These are phyloP conservation scores for Rhizophora apiculata DNA, from an alignment of 345 rosid genomes.

Conservation along the genomic window DNA sequence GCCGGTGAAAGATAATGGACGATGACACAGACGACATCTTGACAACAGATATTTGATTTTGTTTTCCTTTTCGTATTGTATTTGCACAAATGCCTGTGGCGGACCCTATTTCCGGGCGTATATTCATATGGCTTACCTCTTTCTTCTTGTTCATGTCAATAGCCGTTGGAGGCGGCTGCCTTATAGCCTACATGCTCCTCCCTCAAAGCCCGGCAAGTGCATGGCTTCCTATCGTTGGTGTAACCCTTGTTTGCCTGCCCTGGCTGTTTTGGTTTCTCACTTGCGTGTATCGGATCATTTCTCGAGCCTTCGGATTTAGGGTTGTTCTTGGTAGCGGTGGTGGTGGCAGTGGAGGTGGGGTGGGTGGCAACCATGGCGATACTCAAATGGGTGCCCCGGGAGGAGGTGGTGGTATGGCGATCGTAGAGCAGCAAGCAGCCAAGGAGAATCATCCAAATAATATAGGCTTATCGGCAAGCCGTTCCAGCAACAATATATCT, in stretches of 20 bases:
- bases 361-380: not conserved
- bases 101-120: conserved; percentile 60
- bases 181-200: conserved; percentile 43
- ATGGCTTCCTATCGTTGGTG: conserved; percentile 61
- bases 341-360: conserved; percentile 10
- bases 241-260: conserved; percentile 64
- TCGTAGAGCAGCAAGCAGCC: not conserved
- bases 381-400: not conserved
- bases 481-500: conserved; percentile 12
- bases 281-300: conserved; percentile 52
- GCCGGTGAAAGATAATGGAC: conserved; percentile 16
- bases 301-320: conserved; percentile 58
- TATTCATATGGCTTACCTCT: conserved; percentile 57
- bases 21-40: conserved; percentile 16
- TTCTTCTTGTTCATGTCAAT: conserved; percentile 42
- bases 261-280: conserved; percentile 78
- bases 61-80: not conserved
- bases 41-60: not conserved
- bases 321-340: conserved; percentile 35
- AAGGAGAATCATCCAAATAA: not conserved
- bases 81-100: conserved; percentile 54
- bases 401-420: conserved; percentile 3
- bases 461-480: not conserved
- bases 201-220: conserved; percentile 40
- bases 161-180: conserved; percentile 57